Conservation (phyloP, 306 rosid species). For the Medicago ruthenica region DNA sequence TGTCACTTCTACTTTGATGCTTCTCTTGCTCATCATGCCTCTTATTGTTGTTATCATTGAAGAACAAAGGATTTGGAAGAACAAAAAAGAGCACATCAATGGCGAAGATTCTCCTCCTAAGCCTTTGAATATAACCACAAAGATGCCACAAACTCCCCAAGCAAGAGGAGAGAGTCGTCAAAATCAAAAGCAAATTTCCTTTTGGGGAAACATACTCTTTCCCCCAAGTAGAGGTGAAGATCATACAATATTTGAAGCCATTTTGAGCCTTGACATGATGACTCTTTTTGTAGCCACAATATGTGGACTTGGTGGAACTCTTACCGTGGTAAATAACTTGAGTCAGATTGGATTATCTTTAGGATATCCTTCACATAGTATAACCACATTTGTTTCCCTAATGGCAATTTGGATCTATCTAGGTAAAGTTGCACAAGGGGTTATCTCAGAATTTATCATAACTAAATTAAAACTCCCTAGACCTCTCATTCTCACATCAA, state of each 20-base stretch:
- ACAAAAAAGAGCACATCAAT: constrained; percentile 4
- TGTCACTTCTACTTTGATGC: constrained; percentile 42
- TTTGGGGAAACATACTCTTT: too few species aligned
- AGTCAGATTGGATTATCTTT: constrained; percentile 67
- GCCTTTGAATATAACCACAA: constrained; percentile 28
- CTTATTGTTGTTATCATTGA: constrained; percentile 51
- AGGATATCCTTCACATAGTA: constrained; percentile 51
- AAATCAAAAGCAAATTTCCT: neutral
- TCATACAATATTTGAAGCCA: constrained; percentile 64
- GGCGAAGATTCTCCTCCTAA: neutral
- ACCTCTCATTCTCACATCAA: constrained; percentile 53
- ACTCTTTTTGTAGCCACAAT: constrained; percentile 56
- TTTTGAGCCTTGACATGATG: constrained; percentile 69
- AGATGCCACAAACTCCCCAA: constrained; percentile 11
- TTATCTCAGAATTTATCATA: constrained; percentile 51
- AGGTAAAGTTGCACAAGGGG: constrained; percentile 55
- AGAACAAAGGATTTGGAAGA: constrained; percentile 50
- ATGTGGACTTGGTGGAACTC: constrained; percentile 65
- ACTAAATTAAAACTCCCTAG: constrained; percentile 53
- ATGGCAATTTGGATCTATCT: constrained; percentile 64
- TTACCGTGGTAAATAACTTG: constrained; percentile 62
- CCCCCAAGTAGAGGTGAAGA: constrained; percentile 51
- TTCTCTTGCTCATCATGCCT: constrained; percentile 64
- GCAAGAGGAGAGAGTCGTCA: neutral
- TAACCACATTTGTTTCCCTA: constrained; percentile 60